These are phyloP conservation scores for Calonectria honghensis DNA, from an alignment of 2,329 filamentous ascomycete species.

Conservation along the genomic window DNA sequence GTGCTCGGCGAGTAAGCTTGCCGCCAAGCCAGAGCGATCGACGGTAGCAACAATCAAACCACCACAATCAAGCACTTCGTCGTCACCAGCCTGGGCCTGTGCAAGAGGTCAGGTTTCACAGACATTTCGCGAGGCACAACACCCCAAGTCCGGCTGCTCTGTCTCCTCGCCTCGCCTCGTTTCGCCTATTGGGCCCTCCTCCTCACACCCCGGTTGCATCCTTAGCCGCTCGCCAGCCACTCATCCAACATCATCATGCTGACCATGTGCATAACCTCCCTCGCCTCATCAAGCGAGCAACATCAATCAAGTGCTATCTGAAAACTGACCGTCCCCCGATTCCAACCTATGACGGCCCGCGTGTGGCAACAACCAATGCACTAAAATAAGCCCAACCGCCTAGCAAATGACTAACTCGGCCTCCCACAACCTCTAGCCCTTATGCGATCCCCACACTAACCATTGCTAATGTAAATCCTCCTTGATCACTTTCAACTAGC, in stretches of 20 bases:
- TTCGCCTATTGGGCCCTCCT: background rate
- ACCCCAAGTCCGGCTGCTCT: background rate
- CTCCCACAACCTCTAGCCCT: constrained; percentile 9
- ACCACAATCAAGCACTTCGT: background rate
- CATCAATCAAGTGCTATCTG: constrained; percentile 9
- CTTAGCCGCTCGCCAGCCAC: constrained; percentile 31
- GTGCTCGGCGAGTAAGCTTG: constrained; percentile 14
- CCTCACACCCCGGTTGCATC: constrained; percentile 13
- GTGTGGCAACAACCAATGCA: constrained; percentile 20
- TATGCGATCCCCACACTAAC: background rate
- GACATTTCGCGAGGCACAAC: constrained; percentile 34
- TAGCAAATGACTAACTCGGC: background rate
- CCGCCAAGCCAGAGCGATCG: constrained; percentile 16
- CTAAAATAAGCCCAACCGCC: constrained; percentile 12
- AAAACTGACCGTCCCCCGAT: constrained; percentile 4
- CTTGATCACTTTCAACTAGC: background rate
- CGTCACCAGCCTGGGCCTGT: background rate
- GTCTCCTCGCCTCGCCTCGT: constrained; percentile 13
- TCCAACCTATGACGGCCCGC: constrained; percentile 6
- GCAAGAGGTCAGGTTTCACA: constrained; percentile 28
- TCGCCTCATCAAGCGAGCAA: constrained; percentile 4
- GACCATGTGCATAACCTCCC: constrained; percentile 26
- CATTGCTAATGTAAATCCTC: background rate
- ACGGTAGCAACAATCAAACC: constrained; percentile 7
- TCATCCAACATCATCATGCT: constrained; percentile 24